phyloP scores from a whole-genome alignment of 2,329 filamentous ascomycete species.

The Pseudocercospora pini-densiflorae region DNA sequence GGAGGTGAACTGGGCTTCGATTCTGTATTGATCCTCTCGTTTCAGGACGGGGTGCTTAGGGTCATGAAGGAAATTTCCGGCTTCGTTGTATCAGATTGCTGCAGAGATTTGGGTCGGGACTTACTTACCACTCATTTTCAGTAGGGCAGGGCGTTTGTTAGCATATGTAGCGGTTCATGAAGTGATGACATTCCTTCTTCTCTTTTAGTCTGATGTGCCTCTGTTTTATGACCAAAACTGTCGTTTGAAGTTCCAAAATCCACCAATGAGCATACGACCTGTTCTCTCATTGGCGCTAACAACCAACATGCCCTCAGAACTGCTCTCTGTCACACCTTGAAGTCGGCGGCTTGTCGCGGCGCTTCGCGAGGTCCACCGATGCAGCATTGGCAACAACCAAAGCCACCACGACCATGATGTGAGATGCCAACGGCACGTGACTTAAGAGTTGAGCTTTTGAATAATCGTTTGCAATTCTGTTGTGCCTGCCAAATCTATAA shows the following conservation, averaged over 20 bases:
- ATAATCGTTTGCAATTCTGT: not conserved
- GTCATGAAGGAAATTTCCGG: not conserved
- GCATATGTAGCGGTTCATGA: not conserved
- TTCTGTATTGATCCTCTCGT: not conserved
- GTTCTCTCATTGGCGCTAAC: slow-evolving; percentile 3
- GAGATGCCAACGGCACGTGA: not conserved
- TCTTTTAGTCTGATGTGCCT: not conserved
- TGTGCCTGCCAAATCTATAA: slow-evolving; percentile 7
- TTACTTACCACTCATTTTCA: not conserved
- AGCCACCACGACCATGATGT: not conserved
- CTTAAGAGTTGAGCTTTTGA: not conserved
- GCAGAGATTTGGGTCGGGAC: not conserved
- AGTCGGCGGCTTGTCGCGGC: slow-evolving; percentile 5
- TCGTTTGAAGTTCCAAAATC: not conserved
- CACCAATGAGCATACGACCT: not conserved
- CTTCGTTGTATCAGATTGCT: slow-evolving; percentile 8
- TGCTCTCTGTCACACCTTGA: not conserved
- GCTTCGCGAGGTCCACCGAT: not conserved
- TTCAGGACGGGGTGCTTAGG: not conserved
- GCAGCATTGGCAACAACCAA: not conserved
- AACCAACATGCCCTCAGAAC: not conserved
- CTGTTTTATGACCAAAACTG: not conserved
- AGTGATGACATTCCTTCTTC: not conserved
- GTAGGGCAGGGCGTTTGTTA: not conserved
- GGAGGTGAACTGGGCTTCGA: not conserved